Percentiles rank a stretch among this genome's conserved stretches.
Evolutionary conservation across 2,329 filamentous ascomycete species (phyloP).

Genomic region (Huntiella moniliformis): DNA sequence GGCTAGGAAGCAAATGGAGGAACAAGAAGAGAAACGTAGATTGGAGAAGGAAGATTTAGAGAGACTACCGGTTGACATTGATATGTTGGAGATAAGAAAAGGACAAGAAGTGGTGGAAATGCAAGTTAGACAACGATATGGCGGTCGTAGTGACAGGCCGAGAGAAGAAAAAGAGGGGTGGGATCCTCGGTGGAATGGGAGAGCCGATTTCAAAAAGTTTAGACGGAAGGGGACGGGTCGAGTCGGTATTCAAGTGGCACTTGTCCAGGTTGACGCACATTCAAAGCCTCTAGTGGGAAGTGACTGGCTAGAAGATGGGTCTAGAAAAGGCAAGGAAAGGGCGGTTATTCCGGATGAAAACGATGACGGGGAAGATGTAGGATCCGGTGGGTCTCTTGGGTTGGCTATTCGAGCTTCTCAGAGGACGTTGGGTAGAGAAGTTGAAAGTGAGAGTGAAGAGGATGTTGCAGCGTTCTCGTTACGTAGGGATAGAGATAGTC

Average conservation of each 20-base stretch:
- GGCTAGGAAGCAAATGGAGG: conserved; percentile 39
- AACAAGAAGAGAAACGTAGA: conserved; percentile 45
- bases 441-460: neutral
- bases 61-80: conserved; percentile 40
- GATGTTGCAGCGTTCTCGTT: no score
- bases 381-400: neutral
- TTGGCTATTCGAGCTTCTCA: neutral
- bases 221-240: conserved; percentile 33
- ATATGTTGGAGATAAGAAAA: conserved; percentile 53
- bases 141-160: conserved; percentile 9
- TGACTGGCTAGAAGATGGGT: conserved; percentile 48
- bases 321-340: neutral
- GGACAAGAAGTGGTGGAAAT: conserved; percentile 64
- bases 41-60: conserved; percentile 35
- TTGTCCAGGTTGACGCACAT: conserved; percentile 54
- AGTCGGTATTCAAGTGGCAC: conserved; percentile 11
- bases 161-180: conserved; percentile 39
- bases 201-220: conserved; percentile 93
- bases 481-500: neutral
- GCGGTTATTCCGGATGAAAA: conserved; percentile 12
- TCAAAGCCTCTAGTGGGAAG: conserved; percentile 57
- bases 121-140: conserved; percentile 30
- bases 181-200: conserved; percentile 80
- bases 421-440: neutral
- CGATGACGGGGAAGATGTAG: conserved; percentile 14